Percentiles rank a stretch among this genome's conserved stretches.
Evolutionary conservation across 352 stramenopile genomes (phyloP).

Genomic region (Globisporangium nagaii): DNA sequence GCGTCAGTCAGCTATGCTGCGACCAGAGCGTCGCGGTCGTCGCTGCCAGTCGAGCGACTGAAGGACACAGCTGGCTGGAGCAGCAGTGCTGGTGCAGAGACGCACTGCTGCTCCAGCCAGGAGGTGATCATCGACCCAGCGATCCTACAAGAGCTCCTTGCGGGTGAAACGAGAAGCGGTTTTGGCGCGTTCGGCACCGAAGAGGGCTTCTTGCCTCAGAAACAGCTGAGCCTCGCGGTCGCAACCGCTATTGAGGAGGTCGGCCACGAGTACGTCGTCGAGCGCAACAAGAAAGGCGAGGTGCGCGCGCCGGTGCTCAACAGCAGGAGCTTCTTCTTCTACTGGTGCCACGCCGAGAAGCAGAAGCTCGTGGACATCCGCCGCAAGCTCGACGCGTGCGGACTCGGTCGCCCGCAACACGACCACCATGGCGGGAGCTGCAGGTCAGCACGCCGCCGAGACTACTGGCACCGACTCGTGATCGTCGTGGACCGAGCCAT

Average conservation of each 20-base stretch:
- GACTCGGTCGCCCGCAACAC: background rate
- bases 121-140: constrained; percentile 3
- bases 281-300: constrained; percentile 41
- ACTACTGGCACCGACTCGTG: constrained; percentile 44
- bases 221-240: constrained; percentile 56
- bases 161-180: constrained; percentile 48
- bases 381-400: constrained; percentile 35
- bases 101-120: no score
- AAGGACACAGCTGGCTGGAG: background rate
- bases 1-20: constrained; percentile 47
- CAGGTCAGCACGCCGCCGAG: background rate
- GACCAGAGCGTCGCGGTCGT: background rate
- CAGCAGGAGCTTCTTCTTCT: constrained; percentile 81
- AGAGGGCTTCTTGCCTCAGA: constrained; percentile 52
- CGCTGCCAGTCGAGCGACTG: background rate
- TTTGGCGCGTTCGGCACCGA: constrained; percentile 74
- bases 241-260: constrained; percentile 48
- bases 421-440: background rate
- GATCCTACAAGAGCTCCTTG: constrained; percentile 29
- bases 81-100: background rate
- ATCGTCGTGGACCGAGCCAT: constrained; percentile 68
- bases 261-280: constrained; percentile 60
- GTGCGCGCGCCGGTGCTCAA: constrained; percentile 52
- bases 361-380: constrained; percentile 77
- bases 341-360: constrained; percentile 85